Evolutionary conservation across 2,329 filamentous ascomycete species (phyloP).

Genomic region (Remersonia thermophila): DNA sequence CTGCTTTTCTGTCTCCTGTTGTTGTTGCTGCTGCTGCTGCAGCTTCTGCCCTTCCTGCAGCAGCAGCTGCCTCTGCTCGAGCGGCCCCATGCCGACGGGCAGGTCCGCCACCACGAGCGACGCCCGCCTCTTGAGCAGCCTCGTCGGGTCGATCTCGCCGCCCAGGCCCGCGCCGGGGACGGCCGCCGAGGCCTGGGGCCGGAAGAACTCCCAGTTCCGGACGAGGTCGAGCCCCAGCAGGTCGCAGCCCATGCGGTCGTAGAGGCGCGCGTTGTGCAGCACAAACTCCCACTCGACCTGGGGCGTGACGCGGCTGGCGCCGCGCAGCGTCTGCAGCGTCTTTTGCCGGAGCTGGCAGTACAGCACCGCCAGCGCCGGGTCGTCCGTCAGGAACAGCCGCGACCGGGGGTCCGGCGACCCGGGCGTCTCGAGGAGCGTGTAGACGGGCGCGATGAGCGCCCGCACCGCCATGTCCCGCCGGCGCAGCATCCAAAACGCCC

Average conservation of each 20-base stretch:
- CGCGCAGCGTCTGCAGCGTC: conserved; percentile 70
- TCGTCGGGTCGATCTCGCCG: conserved; percentile 51
- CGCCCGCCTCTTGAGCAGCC: conserved; percentile 57
- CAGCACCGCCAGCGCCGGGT: conserved; percentile 75
- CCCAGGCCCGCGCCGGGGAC: conserved; percentile 8
- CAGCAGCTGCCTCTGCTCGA: too few relatives aligned
- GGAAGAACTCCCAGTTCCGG: conserved; percentile 69
- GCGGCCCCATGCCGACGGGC: conserved; percentile 24
- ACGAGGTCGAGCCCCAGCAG: conserved; percentile 77
- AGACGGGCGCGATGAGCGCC: conserved; percentile 65
- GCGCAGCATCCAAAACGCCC: conserved; percentile 88
- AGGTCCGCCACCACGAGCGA: conserved; percentile 71
- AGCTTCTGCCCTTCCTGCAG: not conserved
- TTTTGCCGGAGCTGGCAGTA: conserved; percentile 77
- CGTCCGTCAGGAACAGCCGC: conserved; percentile 75
- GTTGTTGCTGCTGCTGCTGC: not conserved
- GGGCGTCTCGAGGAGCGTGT: conserved; percentile 58
- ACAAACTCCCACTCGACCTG: conserved; percentile 81
- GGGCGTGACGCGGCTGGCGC: conserved; percentile 69
- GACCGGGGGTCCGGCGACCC: conserved; percentile 58
- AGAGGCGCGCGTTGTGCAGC: conserved; percentile 70
- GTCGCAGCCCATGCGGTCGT: conserved; percentile 88
- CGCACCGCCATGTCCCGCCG: conserved; percentile 74
- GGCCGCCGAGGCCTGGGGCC: conserved; percentile 25
- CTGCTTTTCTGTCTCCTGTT: too few relatives aligned